Conservation (phyloP, 2,329 filamentous ascomycete genomes). For the Aspergillus ochraceus region DNA sequence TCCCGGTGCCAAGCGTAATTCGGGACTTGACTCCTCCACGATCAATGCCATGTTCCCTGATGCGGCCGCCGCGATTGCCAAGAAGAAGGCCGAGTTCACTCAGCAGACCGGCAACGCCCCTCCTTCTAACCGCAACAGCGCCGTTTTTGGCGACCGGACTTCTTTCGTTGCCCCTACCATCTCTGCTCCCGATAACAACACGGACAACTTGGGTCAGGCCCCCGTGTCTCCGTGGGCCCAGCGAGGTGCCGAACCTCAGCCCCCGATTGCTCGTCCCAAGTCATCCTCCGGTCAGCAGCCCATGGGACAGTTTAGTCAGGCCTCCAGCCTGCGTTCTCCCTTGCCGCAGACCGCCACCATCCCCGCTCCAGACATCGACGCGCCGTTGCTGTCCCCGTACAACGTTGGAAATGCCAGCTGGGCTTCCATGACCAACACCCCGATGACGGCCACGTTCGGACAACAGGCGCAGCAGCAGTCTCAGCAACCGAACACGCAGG, state of each 20-base stretch:
- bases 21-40: conserved; percentile 85
- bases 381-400: conserved; percentile 81
- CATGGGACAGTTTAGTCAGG: conserved; percentile 93
- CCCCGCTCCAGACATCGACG: conserved; percentile 70
- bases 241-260: conserved; percentile 51
- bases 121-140: conserved; percentile 89
- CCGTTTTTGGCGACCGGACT: conserved; percentile 71
- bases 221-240: conserved; percentile 80
- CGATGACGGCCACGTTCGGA: conserved; percentile 86
- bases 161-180: conserved; percentile 76
- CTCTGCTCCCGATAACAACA: conserved; percentile 62
- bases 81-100: conserved; percentile 96
- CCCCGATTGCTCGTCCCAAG: conserved; percentile 67
- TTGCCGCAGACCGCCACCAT: conserved; percentile 82
- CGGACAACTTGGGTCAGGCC: conserved; percentile 62
- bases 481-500: conserved; percentile 60
- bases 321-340: conserved; percentile 75
- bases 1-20: conserved; percentile 82
- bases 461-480: conserved; percentile 44
- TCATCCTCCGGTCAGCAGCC: conserved; percentile 71
- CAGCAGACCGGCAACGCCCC: conserved; percentile 90
- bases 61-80: conserved; percentile 95
- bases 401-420: conserved; percentile 82
- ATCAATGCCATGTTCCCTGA: conserved; percentile 99
- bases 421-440: conserved; percentile 98